Conservation (phyloP, 2,329 filamentous ascomycete species). For the Fusarium beomiforme region DNA sequence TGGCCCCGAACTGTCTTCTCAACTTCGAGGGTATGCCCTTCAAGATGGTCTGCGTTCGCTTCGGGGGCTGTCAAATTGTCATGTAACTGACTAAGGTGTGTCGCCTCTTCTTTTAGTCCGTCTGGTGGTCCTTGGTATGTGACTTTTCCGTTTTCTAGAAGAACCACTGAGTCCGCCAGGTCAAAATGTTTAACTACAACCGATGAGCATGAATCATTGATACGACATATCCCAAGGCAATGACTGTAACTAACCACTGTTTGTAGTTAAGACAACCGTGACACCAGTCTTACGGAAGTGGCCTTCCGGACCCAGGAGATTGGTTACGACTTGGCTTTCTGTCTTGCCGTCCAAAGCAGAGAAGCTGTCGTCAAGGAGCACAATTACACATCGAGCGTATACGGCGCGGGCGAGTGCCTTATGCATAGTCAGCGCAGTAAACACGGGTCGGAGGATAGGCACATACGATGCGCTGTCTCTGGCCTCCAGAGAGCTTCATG, state of each 20-base stretch:
- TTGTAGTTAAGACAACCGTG: background rate
- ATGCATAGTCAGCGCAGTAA: fast-evolving
- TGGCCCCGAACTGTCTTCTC: background rate
- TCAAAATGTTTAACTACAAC: background rate
- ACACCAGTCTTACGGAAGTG: background rate
- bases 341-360: background rate
- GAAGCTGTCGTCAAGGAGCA: background rate
- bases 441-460: no score
- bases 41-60: fast-evolving
- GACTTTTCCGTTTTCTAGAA: background rate
- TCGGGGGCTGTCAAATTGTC: fast-evolving
- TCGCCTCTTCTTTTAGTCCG: background rate
- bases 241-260: background rate
- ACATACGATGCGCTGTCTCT: background rate
- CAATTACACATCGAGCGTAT: background rate
- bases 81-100: background rate
- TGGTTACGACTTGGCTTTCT: background rate
- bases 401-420: background rate
- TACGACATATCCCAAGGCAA: background rate
- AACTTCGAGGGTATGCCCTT: fast-evolving
- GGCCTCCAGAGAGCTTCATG: background rate
- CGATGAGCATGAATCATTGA: background rate
- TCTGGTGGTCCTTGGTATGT: background rate
- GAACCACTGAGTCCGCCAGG: background rate
- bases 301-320: background rate